These are phyloP conservation scores for Pseudogymnoascus sp. DNA, from an alignment of 2,329 filamentous ascomycete genomes.

Conservation along the genomic window DNA sequence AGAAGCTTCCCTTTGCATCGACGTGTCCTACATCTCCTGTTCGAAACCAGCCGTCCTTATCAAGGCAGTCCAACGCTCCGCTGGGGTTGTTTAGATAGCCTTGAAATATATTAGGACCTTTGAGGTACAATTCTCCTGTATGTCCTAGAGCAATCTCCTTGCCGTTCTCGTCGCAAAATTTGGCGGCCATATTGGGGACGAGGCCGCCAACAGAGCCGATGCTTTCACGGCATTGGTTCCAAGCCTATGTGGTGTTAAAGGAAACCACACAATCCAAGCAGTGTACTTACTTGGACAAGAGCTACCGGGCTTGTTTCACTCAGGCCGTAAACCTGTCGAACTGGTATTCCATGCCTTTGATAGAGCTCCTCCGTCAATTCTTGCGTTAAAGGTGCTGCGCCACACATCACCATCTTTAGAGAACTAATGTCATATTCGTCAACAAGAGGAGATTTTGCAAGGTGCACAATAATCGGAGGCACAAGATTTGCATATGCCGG, in stretches of 20 bases:
- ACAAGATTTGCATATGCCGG: conserved; percentile 72
- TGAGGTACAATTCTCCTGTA: conserved; percentile 14
- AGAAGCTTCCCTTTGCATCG: conserved; percentile 32
- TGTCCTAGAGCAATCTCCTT: neutral
- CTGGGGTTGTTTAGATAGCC: conserved; percentile 30
- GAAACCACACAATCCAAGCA: neutral
- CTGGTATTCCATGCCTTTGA: conserved; percentile 59
- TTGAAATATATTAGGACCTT: conserved; percentile 28
- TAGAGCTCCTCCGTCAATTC: conserved; percentile 70
- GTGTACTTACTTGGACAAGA: conserved; percentile 57
- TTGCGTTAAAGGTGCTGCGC: conserved; percentile 69
- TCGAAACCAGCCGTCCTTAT: conserved; percentile 27
- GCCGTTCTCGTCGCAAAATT: neutral
- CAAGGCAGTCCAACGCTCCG: conserved; percentile 23
- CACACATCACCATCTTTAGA: conserved; percentile 72
- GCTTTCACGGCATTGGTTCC: conserved; percentile 33
- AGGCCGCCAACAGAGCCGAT: neutral
- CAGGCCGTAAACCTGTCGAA: conserved; percentile 85
- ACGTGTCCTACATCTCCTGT: conserved; percentile 37
- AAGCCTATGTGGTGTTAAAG: conserved; percentile 22
- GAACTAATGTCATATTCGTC: conserved; percentile 71
- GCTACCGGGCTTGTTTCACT: conserved; percentile 77
- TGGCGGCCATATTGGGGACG: neutral
- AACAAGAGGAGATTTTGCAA: conserved; percentile 68
- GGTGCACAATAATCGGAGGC: conserved; percentile 68